Base-by-base conservation (phyloP, 1,139 yeast species). In the Blastobotrys aristatus region DNA sequence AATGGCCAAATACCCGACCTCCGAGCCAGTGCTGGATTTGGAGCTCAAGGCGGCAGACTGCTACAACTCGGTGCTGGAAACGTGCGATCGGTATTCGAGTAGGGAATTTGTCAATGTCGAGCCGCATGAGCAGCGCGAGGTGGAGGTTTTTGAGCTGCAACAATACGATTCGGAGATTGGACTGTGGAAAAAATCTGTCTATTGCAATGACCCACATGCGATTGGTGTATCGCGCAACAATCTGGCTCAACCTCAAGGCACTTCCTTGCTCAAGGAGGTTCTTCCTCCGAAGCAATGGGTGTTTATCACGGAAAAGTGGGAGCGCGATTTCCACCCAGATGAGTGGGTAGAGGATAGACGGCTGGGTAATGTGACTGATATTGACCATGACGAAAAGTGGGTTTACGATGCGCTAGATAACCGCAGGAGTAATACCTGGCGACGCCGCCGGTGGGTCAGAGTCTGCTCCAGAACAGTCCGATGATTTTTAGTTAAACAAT, bases 91-190 rank as follows among this genome's bases (percentile, higher is more conserved):
- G 8, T 26, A 30, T 20, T 31, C 45, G 10, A 20, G 18, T 2
- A 18, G 14, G 31, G 64, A 70, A 42, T 67, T 74, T 48, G 66
- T 63, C 14, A 56, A 56, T 21, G 47, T 50, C 8, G 67, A 64
- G 30, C 56, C 61, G 1, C 57, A 54, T 20, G 71, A 70, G 45
- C 58, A 58, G 52, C 60, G 71, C 47, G 73, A 75, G 53, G 80
- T 82, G 14, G 88, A 84, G 57, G 75, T 84, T 1, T 88, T 71
- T 66, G 96, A 88, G 61, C 66, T 87, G 34, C 96, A 88, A 56
- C 67, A 68, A 54, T 72, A 76, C 50, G 74, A 79, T 59, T 62
- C 66, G 7, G 66, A 65, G 3, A 64, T 73, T 2, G 76, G 75
- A 43, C 76, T 75, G 48, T 87, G 96, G 96, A 73, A 67, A 42